Base-by-base conservation (phyloP, 345 rosid species). In the Eucalyptus lansdowneana region DNA sequence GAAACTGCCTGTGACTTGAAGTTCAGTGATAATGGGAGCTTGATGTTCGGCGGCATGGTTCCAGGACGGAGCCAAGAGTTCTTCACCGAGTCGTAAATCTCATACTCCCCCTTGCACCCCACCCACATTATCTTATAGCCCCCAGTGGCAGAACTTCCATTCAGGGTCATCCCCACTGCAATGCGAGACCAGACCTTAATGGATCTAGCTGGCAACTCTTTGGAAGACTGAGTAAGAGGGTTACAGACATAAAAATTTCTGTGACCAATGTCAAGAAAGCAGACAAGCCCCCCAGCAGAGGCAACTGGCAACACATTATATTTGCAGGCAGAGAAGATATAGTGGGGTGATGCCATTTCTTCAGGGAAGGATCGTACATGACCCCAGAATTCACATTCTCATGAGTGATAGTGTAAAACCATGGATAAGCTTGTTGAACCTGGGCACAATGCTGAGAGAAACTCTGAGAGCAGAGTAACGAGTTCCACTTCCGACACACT, bases 211-310 rank as follows among this genome's bases (percentile, higher is more conserved):
- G 99, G 98, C 93, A 98, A 92, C 91, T 97, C 99, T 93, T 93
- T 95, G 90, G 93, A 94, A 88, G 98, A 97, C 87, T 90, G 94
- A 87, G 96, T 97, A 86, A 98, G 94, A 54, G 99, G 99, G 93
- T 98, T 98, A 94, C 97, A 94, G 88, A 98, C 94, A 65, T 94
- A 97, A 93, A 98, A 98, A 91, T 96, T 98, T 40, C 96, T 90
- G 62, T 97, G 98, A 87, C 98, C 98, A 67, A 96, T 95, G 91
- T 98, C 99, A 58, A 98, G 95, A 94, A 98, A 96, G 94, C 99
- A 98, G 69, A 98, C 97, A 44, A 98, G 94, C 81, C 99, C 99
- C 69, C 99, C 99, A 3, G 98, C 98, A 27, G 99, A 96, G 90
- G 99, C 97, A 92, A 97, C 97, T 37, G 98, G 99, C 90, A 97